Evolutionary conservation across 2,329 filamentous ascomycete genomes (phyloP), one percentile per base, ranked within the genome.

Genomic region (Furcasterigmium sp.): DNA sequence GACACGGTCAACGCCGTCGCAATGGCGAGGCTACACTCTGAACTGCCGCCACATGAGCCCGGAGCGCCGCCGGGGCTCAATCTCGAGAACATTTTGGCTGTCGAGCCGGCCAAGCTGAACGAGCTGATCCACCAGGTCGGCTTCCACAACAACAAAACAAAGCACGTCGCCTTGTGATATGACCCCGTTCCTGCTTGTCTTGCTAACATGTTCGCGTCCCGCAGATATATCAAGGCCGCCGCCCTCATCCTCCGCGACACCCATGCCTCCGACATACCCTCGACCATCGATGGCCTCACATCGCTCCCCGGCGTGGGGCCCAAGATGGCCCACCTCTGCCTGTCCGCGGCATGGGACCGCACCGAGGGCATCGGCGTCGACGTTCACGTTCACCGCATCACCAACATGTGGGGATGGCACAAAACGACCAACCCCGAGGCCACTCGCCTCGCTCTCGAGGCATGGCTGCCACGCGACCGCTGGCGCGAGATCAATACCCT

Each of bases 111-210:
- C 2, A 61, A 69, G 13, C 70, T 82, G 42, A 91, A 95, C 59
- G 69, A 80, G 54, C 69, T 94, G 52, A 95, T 95, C 51, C 76
- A 78, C 60, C 83, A 85, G 52, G 90, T 95, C 32, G 91, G 91
- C 20, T 96, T 96, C 61, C 91, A 95, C 69, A 95, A 95, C 58
- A 91, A 90, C 65, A 96, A 96, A 69, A 93, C 90, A 3, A 85
- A 82, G 65, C 86, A 80, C 57, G 57, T 65, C 30, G 19, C 2
- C 23, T 11, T 23, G 23, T 3, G 11, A 14, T 8, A 5, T 10
- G 8, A 11, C 35, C 23, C 7, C 23, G 23, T 7, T 26, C 7
- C 11, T 11, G 7, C 11, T 26, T 7, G 23, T 26, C 23, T 26
- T 10, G 19, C 39, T 47, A 28, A 45, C 42, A 3, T 8, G 2